Evolutionary conservation across 2,329 filamentous ascomycete genomes (phyloP).

Genomic region (Fusarium pilosicola): DNA sequence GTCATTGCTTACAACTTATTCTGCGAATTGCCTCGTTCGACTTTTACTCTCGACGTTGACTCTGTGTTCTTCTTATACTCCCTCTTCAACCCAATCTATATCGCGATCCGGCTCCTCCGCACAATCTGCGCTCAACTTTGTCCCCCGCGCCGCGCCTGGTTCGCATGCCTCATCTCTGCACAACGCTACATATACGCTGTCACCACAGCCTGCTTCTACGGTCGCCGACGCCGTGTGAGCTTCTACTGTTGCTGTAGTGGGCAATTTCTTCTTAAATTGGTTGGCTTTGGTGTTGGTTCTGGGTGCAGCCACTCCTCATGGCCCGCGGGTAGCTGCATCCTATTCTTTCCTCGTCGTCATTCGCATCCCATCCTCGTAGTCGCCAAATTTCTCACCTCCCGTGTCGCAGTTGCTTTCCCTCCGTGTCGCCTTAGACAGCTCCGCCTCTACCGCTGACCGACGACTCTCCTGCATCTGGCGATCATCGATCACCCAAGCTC

Average conservation of each 20-base stretch:
- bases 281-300: constrained; percentile 9
- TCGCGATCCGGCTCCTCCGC: constrained; percentile 30
- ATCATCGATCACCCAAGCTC: constrained; percentile 26
- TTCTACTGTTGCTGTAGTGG: constrained; percentile 29
- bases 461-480: constrained; percentile 16
- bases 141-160: constrained; percentile 37
- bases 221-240: constrained; percentile 41
- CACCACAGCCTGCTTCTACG: constrained; percentile 38
- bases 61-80: neutral
- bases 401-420: constrained; percentile 14
- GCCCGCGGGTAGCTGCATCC: constrained; percentile 44
- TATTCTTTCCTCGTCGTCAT: constrained; percentile 24
- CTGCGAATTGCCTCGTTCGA: constrained; percentile 43
- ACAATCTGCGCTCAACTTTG: constrained; percentile 22
- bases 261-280: constrained; percentile 35
- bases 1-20: constrained; percentile 38
- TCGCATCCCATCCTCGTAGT: constrained; percentile 13
- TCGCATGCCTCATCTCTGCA: constrained; percentile 51
- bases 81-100: neutral
- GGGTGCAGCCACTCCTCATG: constrained; percentile 42
- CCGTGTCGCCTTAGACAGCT: constrained; percentile 11
- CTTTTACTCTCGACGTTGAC: constrained; percentile 1
- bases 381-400: neutral
- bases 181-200: constrained; percentile 41
- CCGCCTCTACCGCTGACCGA: constrained; percentile 3